Evolutionary conservation across 768 basidiomycete species (phyloP), one percentile per base, ranked within the genome.

Genomic region (Phaeolepiota aurea): DNA sequence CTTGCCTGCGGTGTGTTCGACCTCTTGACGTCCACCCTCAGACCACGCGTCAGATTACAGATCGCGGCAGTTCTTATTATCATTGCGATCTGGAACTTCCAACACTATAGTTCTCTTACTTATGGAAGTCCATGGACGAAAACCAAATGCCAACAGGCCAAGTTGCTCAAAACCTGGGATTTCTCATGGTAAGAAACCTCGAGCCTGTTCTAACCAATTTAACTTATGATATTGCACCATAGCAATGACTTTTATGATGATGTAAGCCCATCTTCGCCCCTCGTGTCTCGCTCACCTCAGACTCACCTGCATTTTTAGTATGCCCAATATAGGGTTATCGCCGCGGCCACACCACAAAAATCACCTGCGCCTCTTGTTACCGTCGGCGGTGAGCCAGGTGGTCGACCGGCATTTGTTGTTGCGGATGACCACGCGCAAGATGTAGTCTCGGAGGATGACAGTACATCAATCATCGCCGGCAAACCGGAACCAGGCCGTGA

Each of bases 151-250:
- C 57, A 71, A 38, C 72, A 65, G 30, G 80, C 89, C 1, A 82
- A 79, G 54, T 93, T 90, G 89, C 49, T 94, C 30, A 89, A 82
- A 65, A 86, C 82, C 3, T 99, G 96, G 96, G 96, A 99, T 62
- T 97, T 98, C 58, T 74, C 79, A 20, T 99, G 93, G 84, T 81
- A 53, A 31, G 74, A 58, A 9, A 36, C 7, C 10, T 20, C 18
- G 12, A n/a, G 20, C 31, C 20, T 21, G 13, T 21, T 45, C 30
- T 36, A 38, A 44, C n/a, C 40, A n/a, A 19, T 5, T 31, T 42
- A 35, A 25, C 9, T 40, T n/a, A 15, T 39, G 1, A 41, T 20
- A 1, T 38, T 9, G 20, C 32, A 23, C 32, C 38, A 1, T 32
- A 85, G 85, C 58, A 65, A 74, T 30, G 82, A 82, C n/a, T 87